Evolutionary conservation across 352 stramenopile genomes (phyloP).

Genomic region (Aphanomyces astaci): DNA sequence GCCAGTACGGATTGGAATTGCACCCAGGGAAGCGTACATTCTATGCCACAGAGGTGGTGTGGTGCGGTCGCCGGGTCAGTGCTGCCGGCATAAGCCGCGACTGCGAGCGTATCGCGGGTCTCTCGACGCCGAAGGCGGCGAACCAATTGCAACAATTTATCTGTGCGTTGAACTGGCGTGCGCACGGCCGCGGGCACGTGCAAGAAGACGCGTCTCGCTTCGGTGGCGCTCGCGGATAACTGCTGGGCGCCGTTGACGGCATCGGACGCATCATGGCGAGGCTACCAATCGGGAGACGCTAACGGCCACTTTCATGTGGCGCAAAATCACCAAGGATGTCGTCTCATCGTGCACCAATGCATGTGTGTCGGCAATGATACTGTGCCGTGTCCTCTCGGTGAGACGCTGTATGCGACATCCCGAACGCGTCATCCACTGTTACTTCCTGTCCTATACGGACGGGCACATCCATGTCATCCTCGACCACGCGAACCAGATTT

Average conservation of each 20-base stretch:
- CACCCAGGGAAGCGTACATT: constrained; percentile 34
- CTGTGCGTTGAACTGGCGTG: constrained; percentile 28
- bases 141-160: constrained; percentile 32
- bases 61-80: constrained; percentile 27
- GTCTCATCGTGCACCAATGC: constrained; percentile 5
- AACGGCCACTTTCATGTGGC: constrained; percentile 21
- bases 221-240: constrained; percentile 4
- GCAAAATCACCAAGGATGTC: constrained; percentile 15
- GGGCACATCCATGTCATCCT: constrained; percentile 30
- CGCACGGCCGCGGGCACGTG: neutral
- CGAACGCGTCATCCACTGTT: constrained; percentile 35
- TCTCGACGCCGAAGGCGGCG: constrained; percentile 11
- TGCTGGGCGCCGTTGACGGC: constrained; percentile 14
- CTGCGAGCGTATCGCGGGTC: constrained; percentile 7
- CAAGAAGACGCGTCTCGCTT: constrained; percentile 25
- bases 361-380: constrained; percentile 10
- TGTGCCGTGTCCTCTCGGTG: constrained; percentile 23
- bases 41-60: constrained; percentile 23
- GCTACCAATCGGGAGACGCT: constrained; percentile 22
- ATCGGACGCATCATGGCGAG: constrained; percentile 15
- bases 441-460: constrained; percentile 29
- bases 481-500: constrained; percentile 29
- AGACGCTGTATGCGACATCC: constrained; percentile 26
- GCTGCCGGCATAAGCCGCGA: constrained; percentile 15
- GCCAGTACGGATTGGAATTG: constrained; percentile 32